phyloP scores from a whole-genome alignment of 129 eudicot genomes.

The Apium graveolens region DNA sequence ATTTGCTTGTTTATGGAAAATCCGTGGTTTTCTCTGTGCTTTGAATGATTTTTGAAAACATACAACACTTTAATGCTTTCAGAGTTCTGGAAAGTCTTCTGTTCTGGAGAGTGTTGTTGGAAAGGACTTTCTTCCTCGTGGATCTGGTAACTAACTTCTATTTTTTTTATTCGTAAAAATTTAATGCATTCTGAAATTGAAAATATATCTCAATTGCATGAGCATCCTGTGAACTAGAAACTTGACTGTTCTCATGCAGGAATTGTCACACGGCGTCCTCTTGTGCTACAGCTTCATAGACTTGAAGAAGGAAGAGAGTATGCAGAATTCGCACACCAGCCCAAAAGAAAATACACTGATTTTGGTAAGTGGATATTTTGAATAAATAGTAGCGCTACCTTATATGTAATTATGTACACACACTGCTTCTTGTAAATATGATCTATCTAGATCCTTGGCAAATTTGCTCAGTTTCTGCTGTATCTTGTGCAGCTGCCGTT shows the following conservation, averaged over 20 bases:
- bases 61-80: not conserved
- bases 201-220: too few relatives aligned
- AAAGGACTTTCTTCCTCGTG: slow-evolving; percentile 97
- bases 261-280: slow-evolving; percentile 99
- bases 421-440: too few relatives aligned
- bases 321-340: slow-evolving; percentile 89
- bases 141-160: slow-evolving; percentile 51
- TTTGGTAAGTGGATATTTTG: too few relatives aligned
- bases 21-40: not conserved
- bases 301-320: slow-evolving; percentile 74
- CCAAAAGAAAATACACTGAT: slow-evolving; percentile 70
- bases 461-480: not conserved
- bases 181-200: too few relatives aligned
- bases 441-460: too few relatives aligned
- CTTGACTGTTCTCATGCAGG: too few relatives aligned
- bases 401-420: too few relatives aligned
- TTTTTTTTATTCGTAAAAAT: not conserved
- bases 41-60: not conserved
- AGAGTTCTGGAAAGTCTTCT: slow-evolving; percentile 97
- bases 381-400: too few relatives aligned
- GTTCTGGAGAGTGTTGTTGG: slow-evolving; percentile 92
- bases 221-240: too few relatives aligned
- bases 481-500: slow-evolving; percentile 62
- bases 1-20: not conserved
- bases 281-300: slow-evolving; percentile 88